These are phyloP conservation scores for Spergularia azorica DNA, from an alignment of 179 eudicot species.

Conservation along the genomic window DNA sequence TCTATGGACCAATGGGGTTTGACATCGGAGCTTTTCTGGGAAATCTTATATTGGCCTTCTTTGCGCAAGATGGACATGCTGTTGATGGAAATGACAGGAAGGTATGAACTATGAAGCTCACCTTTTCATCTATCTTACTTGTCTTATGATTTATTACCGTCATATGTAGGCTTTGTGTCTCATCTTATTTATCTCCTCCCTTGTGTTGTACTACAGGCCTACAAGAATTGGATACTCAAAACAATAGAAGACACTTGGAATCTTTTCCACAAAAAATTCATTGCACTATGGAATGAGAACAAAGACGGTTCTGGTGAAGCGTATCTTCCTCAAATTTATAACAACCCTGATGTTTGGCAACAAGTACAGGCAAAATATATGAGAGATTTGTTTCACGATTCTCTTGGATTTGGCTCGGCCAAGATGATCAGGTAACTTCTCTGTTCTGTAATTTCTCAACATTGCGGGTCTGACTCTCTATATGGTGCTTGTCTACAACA, in stretches of 20 bases:
- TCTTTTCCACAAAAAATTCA: constrained; percentile 66
- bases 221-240: constrained; percentile 73
- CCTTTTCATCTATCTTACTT: constrained; percentile 1
- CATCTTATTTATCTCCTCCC: neutral
- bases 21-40: constrained; percentile 93
- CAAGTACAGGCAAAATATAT: constrained; percentile 61
- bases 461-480: neutral
- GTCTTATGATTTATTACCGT: neutral
- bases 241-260: constrained; percentile 82
- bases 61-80: constrained; percentile 90
- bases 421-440: constrained; percentile 79
- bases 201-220: constrained; percentile 41
- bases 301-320: constrained; percentile 90
- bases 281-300: constrained; percentile 81
- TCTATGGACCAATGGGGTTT: constrained; percentile 95
- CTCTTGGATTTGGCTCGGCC: constrained; percentile 92
- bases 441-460: neutral
- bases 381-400: constrained; percentile 70
- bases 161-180: no score
- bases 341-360: constrained; percentile 59
- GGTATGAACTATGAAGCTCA: constrained; percentile 35
- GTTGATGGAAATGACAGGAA: constrained; percentile 60
- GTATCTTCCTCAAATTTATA: constrained; percentile 77
- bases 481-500: neutral
- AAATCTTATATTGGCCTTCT: constrained; percentile 82